Base-by-base conservation (phyloP, 2,329 filamentous ascomycete species). In the Fusarium pseudoanthophilum region DNA sequence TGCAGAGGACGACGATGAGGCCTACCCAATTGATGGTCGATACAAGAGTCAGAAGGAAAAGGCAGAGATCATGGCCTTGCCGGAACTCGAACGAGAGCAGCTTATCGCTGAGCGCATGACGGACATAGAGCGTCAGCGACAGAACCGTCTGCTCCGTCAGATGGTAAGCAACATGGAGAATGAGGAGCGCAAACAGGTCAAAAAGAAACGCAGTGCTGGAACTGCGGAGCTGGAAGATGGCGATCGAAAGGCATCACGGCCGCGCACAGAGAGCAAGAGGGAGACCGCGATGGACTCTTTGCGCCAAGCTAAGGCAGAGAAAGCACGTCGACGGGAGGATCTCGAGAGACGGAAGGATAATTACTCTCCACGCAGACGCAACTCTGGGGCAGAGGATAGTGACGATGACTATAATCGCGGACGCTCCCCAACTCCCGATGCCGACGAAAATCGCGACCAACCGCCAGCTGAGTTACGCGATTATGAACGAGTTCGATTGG, bases 21-120 rank as follows among this genome's bases (percentile, higher is more conserved):
- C 92, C 63, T 96, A 97, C 79, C 95, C 95, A 0, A 89, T 97
- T 71, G 96, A 99, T 74, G 95, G 95, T 76, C 91, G 96, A 78
- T 96, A 94, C 81, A 88, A 90, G 77, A 93, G 90, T 74, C 87
- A 90, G 49, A 87, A 90, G 43, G 93, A 96, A 79, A 95, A 93
- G 82, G 88, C 88, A 13, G 87, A 92, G 58, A 96, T 99, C 71
- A 91, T 96, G 88, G 89, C 87, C 64, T 91, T 98, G 88, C 92
- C 95, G 36, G 95, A 98, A 84, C 92, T 98, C 58, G 92, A 97
- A 79, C 92, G 95, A 71, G 96, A 99, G 82, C 91, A 94, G 80
- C 92, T 97, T 49, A 89, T 99, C 11, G 95, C 95, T 26, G 93
- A 97, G 75, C 94, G 96, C 74, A 92, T 92, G 40, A 91, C 94